Evolutionary conservation across 345 rosid species (phyloP).

Genomic region (sweet orange (Citrus sinensis)): DVS_A1.0 CM039164.1:1598501-1599000

Average conservation of each 20-base stretch:
- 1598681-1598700: constrained; percentile 88
- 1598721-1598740: constrained; percentile 94
- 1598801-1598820: constrained; percentile 95
- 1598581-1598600: constrained; percentile 85
- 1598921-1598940: constrained; percentile 68
- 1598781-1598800: constrained; percentile 96
- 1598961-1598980: constrained; percentile 60
- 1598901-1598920: constrained; percentile 83
- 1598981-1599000: constrained; percentile 96
- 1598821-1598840: constrained; percentile 81
- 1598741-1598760: constrained; percentile 97
- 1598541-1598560: constrained; percentile 83
- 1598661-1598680: constrained; percentile 76
- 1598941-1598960: constrained; percentile 67
- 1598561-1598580: constrained; percentile 87
- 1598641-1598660: constrained; percentile 84
- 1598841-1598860: constrained; percentile 55
- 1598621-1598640: constrained; percentile 98
- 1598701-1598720: constrained; percentile 88
- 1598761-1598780: constrained; percentile 70
- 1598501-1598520: constrained; percentile 84
- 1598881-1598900: constrained; percentile 80
- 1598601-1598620: constrained; percentile 96
- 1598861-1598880: constrained; percentile 85
- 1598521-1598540: constrained; percentile 84